These are phyloP conservation scores for Apiospora saccharicola DNA, from an alignment of 2,329 filamentous ascomycete species.

Conservation along the genomic window DNA sequence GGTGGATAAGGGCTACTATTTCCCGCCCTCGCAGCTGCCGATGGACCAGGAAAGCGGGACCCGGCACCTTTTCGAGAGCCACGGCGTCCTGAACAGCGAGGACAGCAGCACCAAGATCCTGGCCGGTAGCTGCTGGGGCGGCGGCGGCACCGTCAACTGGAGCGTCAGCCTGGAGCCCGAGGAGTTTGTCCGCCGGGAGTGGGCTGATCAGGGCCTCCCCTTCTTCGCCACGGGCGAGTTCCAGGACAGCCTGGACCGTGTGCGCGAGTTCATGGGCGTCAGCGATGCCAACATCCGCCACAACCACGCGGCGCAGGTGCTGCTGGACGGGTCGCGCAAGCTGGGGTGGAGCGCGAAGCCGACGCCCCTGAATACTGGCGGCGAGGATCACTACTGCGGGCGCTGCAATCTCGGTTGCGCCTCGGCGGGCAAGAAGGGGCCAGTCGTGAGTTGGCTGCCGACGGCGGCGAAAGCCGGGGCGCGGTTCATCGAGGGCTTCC, in stretches of 20 bases:
- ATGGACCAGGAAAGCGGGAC: slow-evolving; percentile 71
- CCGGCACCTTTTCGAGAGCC: slow-evolving; percentile 73
- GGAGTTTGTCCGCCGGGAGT: slow-evolving; percentile 79
- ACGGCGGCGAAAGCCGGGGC: slow-evolving; percentile 81
- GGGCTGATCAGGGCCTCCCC: slow-evolving; percentile 72
- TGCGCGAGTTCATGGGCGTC: slow-evolving; percentile 82
- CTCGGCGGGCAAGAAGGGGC: slow-evolving; percentile 79
- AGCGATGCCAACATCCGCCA: slow-evolving; percentile 71
- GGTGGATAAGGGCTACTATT: slow-evolving; percentile 84
- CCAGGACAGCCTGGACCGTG: slow-evolving; percentile 79
- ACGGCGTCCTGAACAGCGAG: slow-evolving; percentile 63
- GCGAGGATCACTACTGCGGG: slow-evolving; percentile 77
- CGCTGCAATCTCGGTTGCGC: slow-evolving; percentile 68
- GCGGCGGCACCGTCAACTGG: slow-evolving; percentile 91
- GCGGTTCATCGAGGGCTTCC: slow-evolving; percentile 83
- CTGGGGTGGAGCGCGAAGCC: slow-evolving; percentile 74
- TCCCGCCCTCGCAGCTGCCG: slow-evolving; percentile 74
- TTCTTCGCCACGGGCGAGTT: slow-evolving; percentile 79
- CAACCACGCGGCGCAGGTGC: slow-evolving; percentile 72
- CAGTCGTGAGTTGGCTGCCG: slow-evolving; percentile 77
- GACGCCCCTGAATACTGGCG: slow-evolving; percentile 82
- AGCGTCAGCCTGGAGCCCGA: slow-evolving; percentile 72
- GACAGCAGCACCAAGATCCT: slow-evolving; percentile 67
- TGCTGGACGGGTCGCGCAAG: slow-evolving; percentile 78
- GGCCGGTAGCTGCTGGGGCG: slow-evolving; percentile 80